These are phyloP conservation scores for Populus euphratica DNA, from an alignment of 345 rosid species.

Conservation along the genomic window DNA sequence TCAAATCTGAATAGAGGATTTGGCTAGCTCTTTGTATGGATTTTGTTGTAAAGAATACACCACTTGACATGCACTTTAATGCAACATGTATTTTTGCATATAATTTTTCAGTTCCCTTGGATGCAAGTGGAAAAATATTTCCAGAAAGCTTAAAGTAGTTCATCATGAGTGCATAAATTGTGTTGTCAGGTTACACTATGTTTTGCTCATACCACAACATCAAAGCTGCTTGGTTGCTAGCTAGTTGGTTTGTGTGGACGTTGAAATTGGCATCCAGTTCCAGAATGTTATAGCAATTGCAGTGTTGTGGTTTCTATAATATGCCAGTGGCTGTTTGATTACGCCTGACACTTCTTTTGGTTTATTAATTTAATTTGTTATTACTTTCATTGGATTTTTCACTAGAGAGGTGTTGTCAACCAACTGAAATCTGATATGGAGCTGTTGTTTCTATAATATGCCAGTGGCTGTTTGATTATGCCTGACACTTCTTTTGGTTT, in stretches of 20 bases:
- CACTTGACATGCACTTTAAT: not conserved
- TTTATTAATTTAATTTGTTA: not conserved
- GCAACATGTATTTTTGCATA: not conserved
- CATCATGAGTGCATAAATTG: no score
- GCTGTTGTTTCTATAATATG: not conserved
- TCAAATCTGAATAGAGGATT: not conserved
- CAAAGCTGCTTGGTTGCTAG: not conserved
- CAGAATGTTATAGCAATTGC: not conserved
- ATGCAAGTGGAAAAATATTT: not conserved
- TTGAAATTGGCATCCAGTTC: not conserved
- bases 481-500: constrained; percentile 1
- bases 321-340: not conserved
- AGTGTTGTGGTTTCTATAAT: not conserved
- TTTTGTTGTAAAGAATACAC: not conserved
- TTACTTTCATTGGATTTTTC: constrained; percentile 8
- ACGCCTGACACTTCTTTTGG: not conserved
- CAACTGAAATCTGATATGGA: constrained; percentile 66
- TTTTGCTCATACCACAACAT: not conserved
- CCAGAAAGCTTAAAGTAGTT: not conserved
- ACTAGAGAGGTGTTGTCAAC: constrained; percentile 85
- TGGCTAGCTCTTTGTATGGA: not conserved
- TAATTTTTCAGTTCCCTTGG: not conserved
- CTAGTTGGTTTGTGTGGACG: not conserved
- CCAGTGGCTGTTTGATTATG: not conserved
- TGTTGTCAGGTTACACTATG: no score